Evolutionary conservation across 768 basidiomycete genomes (phyloP).

Genomic region (Lentinula sp.): DNA sequence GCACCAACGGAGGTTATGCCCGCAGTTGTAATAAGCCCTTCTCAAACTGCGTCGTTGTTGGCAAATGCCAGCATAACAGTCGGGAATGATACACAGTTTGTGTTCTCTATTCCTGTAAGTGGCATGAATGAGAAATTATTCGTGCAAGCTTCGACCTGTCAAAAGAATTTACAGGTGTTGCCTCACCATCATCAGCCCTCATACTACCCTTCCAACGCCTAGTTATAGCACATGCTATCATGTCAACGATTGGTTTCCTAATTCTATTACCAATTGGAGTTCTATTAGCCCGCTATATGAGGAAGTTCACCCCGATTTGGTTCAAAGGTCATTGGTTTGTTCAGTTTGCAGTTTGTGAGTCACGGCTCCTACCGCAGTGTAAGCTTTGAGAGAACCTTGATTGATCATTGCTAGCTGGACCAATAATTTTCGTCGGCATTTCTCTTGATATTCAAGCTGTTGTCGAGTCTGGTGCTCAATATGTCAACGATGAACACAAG

Average conservation of each 20-base stretch:
- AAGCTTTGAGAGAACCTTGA: not conserved
- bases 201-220: conserved; percentile 42
- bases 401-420: conserved; percentile 27
- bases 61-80: not conserved
- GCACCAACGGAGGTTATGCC: conserved; percentile 25
- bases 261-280: conserved; percentile 47
- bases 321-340: conserved; percentile 45
- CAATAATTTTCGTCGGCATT: conserved; percentile 34
- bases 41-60: not conserved
- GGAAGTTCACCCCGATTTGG: conserved; percentile 45
- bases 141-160: not conserved
- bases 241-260: conserved; percentile 44
- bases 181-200: conserved; percentile 18
- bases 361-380: not conserved
- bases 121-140: not conserved
- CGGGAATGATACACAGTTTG: not conserved
- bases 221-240: conserved; percentile 49
- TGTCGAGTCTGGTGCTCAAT: conserved; percentile 22
- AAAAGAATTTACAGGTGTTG: not conserved
- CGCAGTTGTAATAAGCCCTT: not conserved
- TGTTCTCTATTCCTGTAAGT: not conserved
- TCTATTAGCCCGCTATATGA: conserved; percentile 44
- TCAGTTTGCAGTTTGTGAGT: conserved; percentile 41
- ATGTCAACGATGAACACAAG: conserved; percentile 44
- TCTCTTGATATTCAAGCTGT: conserved; percentile 37